Evolutionary conservation across 1,284 basidiomycete species (phyloP).

Genomic region (Cryptococcus neoformans): DNA sequence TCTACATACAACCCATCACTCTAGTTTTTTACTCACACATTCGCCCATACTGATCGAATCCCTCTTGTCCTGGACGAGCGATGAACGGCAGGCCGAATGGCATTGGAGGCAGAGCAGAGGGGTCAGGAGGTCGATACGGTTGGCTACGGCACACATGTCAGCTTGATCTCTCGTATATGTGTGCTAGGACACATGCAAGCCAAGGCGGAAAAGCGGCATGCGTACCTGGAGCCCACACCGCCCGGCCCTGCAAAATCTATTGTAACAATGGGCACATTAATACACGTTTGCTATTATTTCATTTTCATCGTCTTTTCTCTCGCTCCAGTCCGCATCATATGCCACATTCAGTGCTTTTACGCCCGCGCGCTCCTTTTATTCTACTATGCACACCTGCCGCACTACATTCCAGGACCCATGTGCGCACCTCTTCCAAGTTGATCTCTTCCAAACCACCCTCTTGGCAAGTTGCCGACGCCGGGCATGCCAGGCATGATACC

Average conservation of each 20-base stretch:
- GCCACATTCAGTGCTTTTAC: slow-evolving; percentile 1
- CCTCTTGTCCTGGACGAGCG: slow-evolving; percentile 41
- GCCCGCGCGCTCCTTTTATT: too few relatives aligned
- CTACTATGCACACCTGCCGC: too few relatives aligned
- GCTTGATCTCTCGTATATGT: too few relatives aligned
- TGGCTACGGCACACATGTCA: slow-evolving; percentile 16
- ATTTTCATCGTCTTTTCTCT: background rate
- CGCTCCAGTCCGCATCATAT: slow-evolving; percentile 2
- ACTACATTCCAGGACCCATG: background rate
- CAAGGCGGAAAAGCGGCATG: background rate
- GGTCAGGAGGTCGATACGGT: slow-evolving; percentile 42
- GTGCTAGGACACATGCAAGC: too few relatives aligned
- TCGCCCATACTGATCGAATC: slow-evolving; percentile 39
- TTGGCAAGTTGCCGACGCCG: slow-evolving; percentile 33
- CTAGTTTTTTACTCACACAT: slow-evolving; percentile 26
- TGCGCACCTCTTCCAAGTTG: slow-evolving; percentile 36
- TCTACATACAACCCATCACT: background rate
- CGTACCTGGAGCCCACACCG: background rate
- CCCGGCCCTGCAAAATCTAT: background rate
- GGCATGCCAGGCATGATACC: slow-evolving; percentile 37
- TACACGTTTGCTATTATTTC: slow-evolving; percentile 6
- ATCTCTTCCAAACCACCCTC: slow-evolving; percentile 35
- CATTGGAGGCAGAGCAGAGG: slow-evolving; percentile 36
- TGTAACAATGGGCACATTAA: background rate
- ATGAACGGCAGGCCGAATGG: slow-evolving; percentile 38